Evolutionary conservation across 306 rosid genomes (phyloP), one percentile per base, ranked within the genome.

Genomic region (Geum urbanum): DNA sequence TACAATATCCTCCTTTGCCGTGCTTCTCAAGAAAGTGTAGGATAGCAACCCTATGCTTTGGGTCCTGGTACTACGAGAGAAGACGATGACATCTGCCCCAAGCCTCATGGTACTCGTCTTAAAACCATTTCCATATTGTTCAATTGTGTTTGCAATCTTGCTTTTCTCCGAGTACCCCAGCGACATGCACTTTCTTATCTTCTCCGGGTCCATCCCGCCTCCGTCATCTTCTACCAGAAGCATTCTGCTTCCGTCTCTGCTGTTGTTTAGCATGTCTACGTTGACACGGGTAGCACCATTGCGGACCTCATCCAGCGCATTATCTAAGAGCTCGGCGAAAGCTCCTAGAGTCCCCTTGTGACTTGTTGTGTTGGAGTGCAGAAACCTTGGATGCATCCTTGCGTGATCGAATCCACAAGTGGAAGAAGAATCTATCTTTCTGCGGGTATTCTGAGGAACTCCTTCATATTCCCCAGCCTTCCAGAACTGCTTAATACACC

Each of bases 301-400:
- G 81, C 89, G 83, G 59, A 94, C 92, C 92, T 94, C 96, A 22
- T 94, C 99, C 81, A 94, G 76, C 32, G 97, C 76, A 67, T 94
- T 94, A 81, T 94, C 99, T 79, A 94, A 74, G 72, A 94, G 97
- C 88, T 94, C 97, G 0, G 99, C 97, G 77, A 94, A 91, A 78
- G 99, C 99, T 87, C 99, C 99, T 66, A 94, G 99, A 49, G 96
- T 95, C 99, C 99, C 91, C 80, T 94, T 94, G 72, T 94, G 97
- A 80, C 99, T 94, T 32, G 99, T 94, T 18, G 99, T 97, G 78
- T 94, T 94, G 59, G 99, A 91, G 67, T 94, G 99, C 44, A 94
- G 91, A 88, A 94, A 94, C 86, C 84, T 94, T 0, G 99, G 99
- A 66, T 94, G 99, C 76, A 94, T 97, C 82, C 99, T 80, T 19